Base-by-base conservation (phyloP, 1,284 basidiomycete genomes). In the Naganishia cerealis region DNA sequence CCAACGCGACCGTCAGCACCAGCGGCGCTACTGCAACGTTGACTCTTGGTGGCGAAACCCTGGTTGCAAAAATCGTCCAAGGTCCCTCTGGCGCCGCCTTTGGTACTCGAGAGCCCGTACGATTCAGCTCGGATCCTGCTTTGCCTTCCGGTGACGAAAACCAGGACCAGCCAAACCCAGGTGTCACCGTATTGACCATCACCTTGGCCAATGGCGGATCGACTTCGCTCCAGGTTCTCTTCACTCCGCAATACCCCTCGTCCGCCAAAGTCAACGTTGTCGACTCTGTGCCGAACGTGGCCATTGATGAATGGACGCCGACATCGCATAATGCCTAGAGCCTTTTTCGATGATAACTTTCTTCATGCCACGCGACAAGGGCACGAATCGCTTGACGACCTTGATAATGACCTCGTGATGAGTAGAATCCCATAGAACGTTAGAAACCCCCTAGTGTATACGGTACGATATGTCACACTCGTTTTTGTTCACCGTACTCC, bases 231-330 rank as follows among this genome's bases (percentile, higher is more conserved):
- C 85, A 92, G 80, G 87, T 94, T 68, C 77, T 94, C 76, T 89
- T 94, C 83, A 92, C 86, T 78, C 92, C 93, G 26, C 90, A 94
- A 77, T 88, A 92, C 91, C 73, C 85, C 72, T 88, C 85, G 72
- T 78, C 87, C 77, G 78, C 82, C 54, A 75, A 84, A 55, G 83
- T 83, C 74, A 85, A 85, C 75, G 88, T 86, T 78, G 84, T 86
- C 74, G 42, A 36, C 26, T 89, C 86, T 7, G 90, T 90, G 5
- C 76, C 83, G 12, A 82, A 82, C 38, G 90, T 94, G 36, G 72
- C 86, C 4, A 77, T 94, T 72, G 85, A 84, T 71, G 78, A 77
- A 68, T 94, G 92, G 91, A 83, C 83, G 62, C 75, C 90, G 70
- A 87, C 85, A 50, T 91, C 89, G 76, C 91, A 93, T 81, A 84